Conservation (phyloP, 768 basidiomycete genomes). For the Auriculariales sp. region DNA sequence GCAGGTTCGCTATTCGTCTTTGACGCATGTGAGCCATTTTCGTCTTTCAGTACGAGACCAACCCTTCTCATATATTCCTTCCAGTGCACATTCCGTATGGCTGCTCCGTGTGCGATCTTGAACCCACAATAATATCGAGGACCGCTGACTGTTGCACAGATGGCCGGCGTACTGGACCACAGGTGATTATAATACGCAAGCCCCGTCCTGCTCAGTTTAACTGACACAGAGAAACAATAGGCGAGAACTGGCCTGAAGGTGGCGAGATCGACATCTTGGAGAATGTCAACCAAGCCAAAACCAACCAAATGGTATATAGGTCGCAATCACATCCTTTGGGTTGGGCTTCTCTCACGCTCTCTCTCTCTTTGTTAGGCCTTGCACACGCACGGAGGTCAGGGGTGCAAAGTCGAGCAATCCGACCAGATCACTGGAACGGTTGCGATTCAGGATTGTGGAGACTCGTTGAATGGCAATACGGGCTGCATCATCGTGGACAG, state of each 20-base stretch:
- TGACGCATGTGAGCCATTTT: constrained; percentile 16
- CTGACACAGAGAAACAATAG: no score
- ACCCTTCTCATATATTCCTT: no score
- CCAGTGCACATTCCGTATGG: no score
- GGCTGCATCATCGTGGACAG: constrained; percentile 54
- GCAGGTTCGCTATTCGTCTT: constrained; percentile 11
- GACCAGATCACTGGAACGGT: background rate
- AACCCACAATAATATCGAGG: no score
- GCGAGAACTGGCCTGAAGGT: no score
- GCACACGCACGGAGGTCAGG: background rate
- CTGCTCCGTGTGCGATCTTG: no score
- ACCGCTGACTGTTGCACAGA: no score
- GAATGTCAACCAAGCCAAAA: constrained; percentile 51
- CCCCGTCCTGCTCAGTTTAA: no score
- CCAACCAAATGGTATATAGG: constrained; percentile 43
- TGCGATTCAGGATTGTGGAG: background rate
- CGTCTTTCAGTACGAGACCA: no score
- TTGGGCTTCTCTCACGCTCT: no score
- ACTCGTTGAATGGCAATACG: constrained; percentile 21
- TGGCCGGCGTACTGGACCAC: no score
- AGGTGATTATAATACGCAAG: no score
- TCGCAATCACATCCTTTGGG: background rate
- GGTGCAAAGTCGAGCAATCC: background rate
- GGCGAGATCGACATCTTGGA: constrained; percentile 75
- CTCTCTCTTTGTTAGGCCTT: background rate